Evolutionary conservation across 1,139 yeast species (phyloP).

Genomic region (Suhomyces atakaporum): DNA sequence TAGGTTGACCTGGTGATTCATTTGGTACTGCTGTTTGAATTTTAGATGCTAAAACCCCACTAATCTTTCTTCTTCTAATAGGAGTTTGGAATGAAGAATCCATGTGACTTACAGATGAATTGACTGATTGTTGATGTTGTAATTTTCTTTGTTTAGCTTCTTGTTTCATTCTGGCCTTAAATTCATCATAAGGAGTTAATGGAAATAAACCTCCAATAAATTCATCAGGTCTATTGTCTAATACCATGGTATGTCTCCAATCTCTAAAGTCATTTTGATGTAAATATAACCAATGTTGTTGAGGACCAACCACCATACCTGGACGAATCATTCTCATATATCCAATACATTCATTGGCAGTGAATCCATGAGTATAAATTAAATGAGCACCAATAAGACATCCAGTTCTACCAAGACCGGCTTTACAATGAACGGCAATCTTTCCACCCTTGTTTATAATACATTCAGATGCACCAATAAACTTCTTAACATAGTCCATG

Average conservation of each 20-base stretch:
- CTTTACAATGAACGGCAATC: conserved; percentile 97
- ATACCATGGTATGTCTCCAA: conserved; percentile 93
- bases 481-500: conserved; percentile 85
- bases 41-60: conserved; percentile 68
- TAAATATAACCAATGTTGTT: conserved; percentile 95
- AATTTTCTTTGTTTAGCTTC: conserved; percentile 46
- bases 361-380: conserved; percentile 93
- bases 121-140: conserved; percentile 33
- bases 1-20: conserved; percentile 96
- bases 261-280: conserved; percentile 95
- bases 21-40: conserved; percentile 80
- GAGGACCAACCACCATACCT: conserved; percentile 99
- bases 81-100: conserved; percentile 67
- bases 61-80: conserved; percentile 65
- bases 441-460: conserved; percentile 83
- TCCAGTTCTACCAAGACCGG: conserved; percentile 97
- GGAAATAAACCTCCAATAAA: conserved; percentile 78
- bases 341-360: conserved; percentile 95
- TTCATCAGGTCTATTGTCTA: conserved; percentile 69
- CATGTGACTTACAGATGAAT: conserved; percentile 33
- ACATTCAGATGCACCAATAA: conserved; percentile 93
- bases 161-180: conserved; percentile 49
- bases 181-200: conserved; percentile 60
- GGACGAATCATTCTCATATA: conserved; percentile 96
- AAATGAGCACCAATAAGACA: conserved; percentile 96